Conservation (phyloP, 345 rosid species). For the Noccaea caerulescens region DNA sequence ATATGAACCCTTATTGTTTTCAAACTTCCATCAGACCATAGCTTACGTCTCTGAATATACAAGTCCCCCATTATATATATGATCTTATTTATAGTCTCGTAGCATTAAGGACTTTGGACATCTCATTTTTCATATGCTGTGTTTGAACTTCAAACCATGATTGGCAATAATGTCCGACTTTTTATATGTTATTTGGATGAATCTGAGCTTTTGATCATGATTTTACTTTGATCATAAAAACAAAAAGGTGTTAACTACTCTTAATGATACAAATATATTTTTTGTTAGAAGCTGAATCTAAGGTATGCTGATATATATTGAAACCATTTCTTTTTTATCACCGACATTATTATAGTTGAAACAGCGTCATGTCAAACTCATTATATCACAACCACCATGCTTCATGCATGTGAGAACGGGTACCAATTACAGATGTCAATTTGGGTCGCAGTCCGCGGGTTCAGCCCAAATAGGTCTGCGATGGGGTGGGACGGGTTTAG, state of each 20-base stretch:
- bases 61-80: background rate
- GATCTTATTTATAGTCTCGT: background rate
- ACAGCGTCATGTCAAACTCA: slow-evolving; percentile 32
- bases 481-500: too few relatives aligned
- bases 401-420: slow-evolving; percentile 40
- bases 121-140: slow-evolving; percentile 7
- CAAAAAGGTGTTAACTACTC: background rate
- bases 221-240: background rate
- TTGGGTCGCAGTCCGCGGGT: too few relatives aligned
- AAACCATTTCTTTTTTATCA: background rate
- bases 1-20: background rate
- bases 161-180: background rate
- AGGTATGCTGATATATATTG: background rate
- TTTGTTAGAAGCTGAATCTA: slow-evolving; percentile 3
- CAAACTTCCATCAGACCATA: background rate
- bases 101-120: slow-evolving; percentile 8
- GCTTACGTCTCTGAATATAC: slow-evolving; percentile 6
- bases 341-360: slow-evolving; percentile 34
- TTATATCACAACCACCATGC: slow-evolving; percentile 24
- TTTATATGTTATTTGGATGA: background rate
- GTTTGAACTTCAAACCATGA: slow-evolving; percentile 6
- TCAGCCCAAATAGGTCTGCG: too few relatives aligned
- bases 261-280: background rate
- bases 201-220: background rate
- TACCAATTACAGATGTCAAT: background rate